Evolutionary conservation across 345 rosid species (phyloP), one percentile per base, ranked within the genome.

Genomic region (Syzygium grande): DNA sequence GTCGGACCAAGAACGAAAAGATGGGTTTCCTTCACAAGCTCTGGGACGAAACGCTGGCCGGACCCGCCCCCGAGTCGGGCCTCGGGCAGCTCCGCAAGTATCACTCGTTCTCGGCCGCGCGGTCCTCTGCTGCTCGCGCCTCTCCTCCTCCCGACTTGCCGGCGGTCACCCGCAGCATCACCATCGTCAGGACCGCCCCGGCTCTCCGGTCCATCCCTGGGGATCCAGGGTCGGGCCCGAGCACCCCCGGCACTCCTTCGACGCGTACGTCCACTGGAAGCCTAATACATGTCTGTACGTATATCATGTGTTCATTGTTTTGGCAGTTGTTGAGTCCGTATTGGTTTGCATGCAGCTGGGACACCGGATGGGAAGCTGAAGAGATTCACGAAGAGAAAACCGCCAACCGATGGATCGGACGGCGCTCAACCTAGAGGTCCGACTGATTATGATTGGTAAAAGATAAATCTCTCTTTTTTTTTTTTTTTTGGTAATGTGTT

Each of bases 31-130:
- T 95, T 52, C 94, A 96, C 89, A 94, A 94, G 92, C 91, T 97
- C 21, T 97, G 99, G 99, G 98, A 97, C 92, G 98, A 97, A 93
- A 96, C 98, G 58, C 92, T 97, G 38, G 98, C 98, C 51, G 98
- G 99, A 38, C 98, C 99, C 1, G n/a, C 93, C 19, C 99, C 98
- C 2, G 98, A 97, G 21, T 83, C 94, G 16, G 98, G 96, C 85
- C 90, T 95, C 8, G 92, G 92, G 63, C 94, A 91, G 88, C 91
- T 96, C 85, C 92, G 95, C 58, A 94, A 93, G 88, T 90, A 92
- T 46, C 87, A 91, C 85, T 95, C 98, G 7, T 91, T 92, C 88
- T 68, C 94, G 80, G 90, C 92, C 88, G 9, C 86, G 22, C 58
- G 84, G 17, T 84, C 88, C 68, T n/a, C 85, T 59, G 85, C 88